Conservation (phyloP, 768 basidiomycete genomes). For the Russula sp. region DNA sequence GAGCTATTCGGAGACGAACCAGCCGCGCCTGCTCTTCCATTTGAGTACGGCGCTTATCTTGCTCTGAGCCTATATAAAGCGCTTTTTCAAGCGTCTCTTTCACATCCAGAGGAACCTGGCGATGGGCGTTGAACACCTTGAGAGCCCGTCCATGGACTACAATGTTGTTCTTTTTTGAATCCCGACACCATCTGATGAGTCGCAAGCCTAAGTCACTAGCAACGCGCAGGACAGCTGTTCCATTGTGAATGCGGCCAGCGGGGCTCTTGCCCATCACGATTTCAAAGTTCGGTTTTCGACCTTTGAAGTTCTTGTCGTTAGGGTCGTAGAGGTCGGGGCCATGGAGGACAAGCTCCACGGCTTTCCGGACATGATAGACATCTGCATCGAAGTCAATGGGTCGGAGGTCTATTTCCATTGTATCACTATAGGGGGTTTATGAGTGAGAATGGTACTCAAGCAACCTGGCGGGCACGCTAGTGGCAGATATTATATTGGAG, state of each 20-base stretch:
- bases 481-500: neutral
- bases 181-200: constrained; percentile 42
- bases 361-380: constrained; percentile 51
- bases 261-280: constrained; percentile 47
- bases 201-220: constrained; percentile 35
- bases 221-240: constrained; percentile 37
- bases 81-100: constrained; percentile 30
- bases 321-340: constrained; percentile 42
- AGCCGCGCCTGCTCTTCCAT: constrained; percentile 36
- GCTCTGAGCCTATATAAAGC: constrained; percentile 30
- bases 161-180: constrained; percentile 28
- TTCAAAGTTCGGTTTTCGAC: constrained; percentile 48
- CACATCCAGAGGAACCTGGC: constrained; percentile 8
- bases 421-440: neutral
- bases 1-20: constrained; percentile 46
- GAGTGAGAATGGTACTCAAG: neutral
- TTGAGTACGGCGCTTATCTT: constrained; percentile 26
- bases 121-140: constrained; percentile 16
- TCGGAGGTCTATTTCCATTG: constrained; percentile 37
- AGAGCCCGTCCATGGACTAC: constrained; percentile 26
- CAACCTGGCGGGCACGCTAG: neutral
- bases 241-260: constrained; percentile 52
- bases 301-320: constrained; percentile 29
- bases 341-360: constrained; percentile 53
- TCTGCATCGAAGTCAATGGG: constrained; percentile 37